Conservation (phyloP, 1,284 basidiomycete species). For the Schizophyllum commune region DNA sequence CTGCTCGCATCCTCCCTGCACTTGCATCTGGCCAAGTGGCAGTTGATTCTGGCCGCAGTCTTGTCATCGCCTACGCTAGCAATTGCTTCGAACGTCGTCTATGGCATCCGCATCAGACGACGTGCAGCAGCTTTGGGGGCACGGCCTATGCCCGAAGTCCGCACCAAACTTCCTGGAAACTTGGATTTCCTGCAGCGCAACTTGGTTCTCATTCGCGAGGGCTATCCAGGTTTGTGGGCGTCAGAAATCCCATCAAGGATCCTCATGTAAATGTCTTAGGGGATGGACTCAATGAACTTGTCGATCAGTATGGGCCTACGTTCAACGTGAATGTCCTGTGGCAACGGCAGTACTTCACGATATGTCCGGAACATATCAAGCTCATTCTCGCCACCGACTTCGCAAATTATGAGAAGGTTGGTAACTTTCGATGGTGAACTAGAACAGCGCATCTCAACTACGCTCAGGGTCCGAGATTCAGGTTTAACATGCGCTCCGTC, state of each 20-base stretch:
- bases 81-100: conserved; percentile 5
- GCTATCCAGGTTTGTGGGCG: conserved; percentile 8
- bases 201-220: conserved; percentile 5
- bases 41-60: conserved; percentile 4
- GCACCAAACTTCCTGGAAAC: conserved; percentile 13
- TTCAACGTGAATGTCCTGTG: conserved; percentile 22
- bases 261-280: conserved; percentile 5
- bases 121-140: conserved; percentile 18
- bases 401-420: conserved; percentile 19
- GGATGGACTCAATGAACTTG: conserved; percentile 14
- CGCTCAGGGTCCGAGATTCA: conserved; percentile 19
- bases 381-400: conserved; percentile 16
- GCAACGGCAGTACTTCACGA: conserved; percentile 22
- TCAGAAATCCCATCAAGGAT: neutral
- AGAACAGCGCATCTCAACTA: neutral
- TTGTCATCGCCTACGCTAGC: conserved; percentile 9
- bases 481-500: conserved; percentile 18
- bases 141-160: conserved; percentile 12
- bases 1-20: conserved; percentile 2
- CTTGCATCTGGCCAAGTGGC: conserved; percentile 13
- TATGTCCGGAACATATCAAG: conserved; percentile 22
- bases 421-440: neutral
- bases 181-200: conserved; percentile 13
- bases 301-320: conserved; percentile 16
- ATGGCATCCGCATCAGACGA: conserved; percentile 7